phyloP scores from a whole-genome alignment of 768 basidiomycete genomes.

The Gyrodon lividus region DNA sequence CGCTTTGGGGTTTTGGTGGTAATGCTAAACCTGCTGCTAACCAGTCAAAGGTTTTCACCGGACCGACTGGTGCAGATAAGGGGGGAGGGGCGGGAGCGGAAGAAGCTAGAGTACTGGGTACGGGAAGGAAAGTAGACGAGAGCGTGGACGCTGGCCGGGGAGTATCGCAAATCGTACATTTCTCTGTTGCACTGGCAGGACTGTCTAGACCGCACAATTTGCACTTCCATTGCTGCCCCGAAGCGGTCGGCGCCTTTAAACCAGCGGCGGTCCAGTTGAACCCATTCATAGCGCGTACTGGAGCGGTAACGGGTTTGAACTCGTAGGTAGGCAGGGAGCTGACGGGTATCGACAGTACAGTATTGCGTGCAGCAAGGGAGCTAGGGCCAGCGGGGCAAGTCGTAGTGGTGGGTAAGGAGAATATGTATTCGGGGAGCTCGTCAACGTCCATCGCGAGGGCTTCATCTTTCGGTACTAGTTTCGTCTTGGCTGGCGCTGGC shows the following conservation, averaged over 20 bases:
- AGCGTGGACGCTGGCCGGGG: constrained; percentile 27
- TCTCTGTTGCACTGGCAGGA: constrained; percentile 36
- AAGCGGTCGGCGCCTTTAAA: constrained; percentile 41
- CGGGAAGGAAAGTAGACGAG: constrained; percentile 12
- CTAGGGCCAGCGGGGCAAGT: constrained; percentile 21
- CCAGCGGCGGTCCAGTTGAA: constrained; percentile 69
- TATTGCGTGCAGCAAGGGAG: constrained; percentile 26
- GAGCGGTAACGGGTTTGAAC: constrained; percentile 24
- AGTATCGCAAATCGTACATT: constrained; percentile 47
- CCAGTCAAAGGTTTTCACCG: constrained; percentile 36
- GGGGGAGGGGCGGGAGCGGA: too few relatives aligned
- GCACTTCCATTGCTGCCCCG: constrained; percentile 53
- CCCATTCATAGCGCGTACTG: constrained; percentile 30
- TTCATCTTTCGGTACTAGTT: constrained; percentile 28
- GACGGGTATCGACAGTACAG: constrained; percentile 40
- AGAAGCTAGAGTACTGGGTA: background rate
- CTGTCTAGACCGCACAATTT: constrained; percentile 46
- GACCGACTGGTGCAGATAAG: constrained; percentile 5
- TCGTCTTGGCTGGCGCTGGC: constrained; percentile 14
- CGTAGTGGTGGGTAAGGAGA: constrained; percentile 16
- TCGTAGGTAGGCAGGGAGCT: constrained; percentile 48
- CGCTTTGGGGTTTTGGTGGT: constrained; percentile 21
- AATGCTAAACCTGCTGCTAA: constrained; percentile 36
- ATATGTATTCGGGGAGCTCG: constrained; percentile 37
- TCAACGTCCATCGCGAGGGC: constrained; percentile 29